phyloP scores from a whole-genome alignment of 2,329 filamentous ascomycete genomes.

The Beauveria scarabaeidicola region DNA sequence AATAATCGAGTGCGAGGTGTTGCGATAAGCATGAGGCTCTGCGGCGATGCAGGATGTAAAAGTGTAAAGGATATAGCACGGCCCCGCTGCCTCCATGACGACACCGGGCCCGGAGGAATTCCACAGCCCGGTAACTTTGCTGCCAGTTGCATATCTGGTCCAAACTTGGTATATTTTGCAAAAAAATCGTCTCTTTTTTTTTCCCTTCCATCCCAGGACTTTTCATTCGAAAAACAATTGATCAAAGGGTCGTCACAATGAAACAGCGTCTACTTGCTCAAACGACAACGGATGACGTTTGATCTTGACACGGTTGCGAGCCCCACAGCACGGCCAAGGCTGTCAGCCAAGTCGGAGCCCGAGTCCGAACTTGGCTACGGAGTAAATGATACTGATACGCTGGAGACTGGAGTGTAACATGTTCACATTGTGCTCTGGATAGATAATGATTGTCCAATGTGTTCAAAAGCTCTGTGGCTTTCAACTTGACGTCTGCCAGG shows the following conservation, averaged over 20 bases:
- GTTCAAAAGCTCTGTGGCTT: neutral
- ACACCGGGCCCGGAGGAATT: neutral
- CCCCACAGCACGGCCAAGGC: neutral
- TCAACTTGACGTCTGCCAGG: neutral
- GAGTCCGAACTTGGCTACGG: neutral
- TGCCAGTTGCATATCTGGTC: too few relatives aligned
- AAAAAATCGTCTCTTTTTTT: too few relatives aligned
- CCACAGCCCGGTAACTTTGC: neutral
- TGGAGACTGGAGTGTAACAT: too few relatives aligned
- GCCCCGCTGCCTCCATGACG: neutral
- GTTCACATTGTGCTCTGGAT: too few relatives aligned
- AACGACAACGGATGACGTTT: neutral
- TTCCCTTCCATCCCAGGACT: too few relatives aligned
- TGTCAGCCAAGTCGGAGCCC: conserved; percentile 1
- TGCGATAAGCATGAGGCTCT: neutral
- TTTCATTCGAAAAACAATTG: too few relatives aligned
- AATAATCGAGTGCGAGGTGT: neutral
- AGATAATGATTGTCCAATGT: neutral
- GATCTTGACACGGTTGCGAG: neutral
- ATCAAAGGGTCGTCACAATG: too few relatives aligned
- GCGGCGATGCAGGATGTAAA: neutral
- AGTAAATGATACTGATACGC: too few relatives aligned
- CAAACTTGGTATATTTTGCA: too few relatives aligned
- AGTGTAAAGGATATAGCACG: neutral
- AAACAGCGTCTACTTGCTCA: neutral